Evolutionary conservation across 768 basidiomycete genomes (phyloP), one percentile per base, ranked within the genome.

Genomic region (Leccinellum rugosiceps): DNA sequence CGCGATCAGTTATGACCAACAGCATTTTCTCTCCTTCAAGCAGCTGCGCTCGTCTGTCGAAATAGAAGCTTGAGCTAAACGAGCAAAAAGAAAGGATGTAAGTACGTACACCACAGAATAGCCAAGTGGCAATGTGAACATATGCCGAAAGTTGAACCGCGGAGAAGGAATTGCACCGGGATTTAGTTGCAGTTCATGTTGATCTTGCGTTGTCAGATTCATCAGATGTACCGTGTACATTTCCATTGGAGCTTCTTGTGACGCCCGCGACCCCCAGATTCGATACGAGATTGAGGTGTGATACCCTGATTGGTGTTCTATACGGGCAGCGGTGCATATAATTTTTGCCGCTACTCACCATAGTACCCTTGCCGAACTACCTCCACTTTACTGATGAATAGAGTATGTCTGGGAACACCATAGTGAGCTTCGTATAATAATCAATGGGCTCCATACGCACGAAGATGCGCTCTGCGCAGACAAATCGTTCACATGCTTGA

Each of bases 11-110:
- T 6, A 78, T 56, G 1, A 83, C 67, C 4, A 83, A 62, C 10
- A 84, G 65, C 3, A 80, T 68, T 35, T 65, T 76, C n/a, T 73
- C 72, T 17, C 70, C 66, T 15, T 72, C 70, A 19, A 83, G 71
- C 1, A 82, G 35, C 52, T 83, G 81, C 0, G 66, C 63, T n/a
- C 72, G 68, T 35, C 77, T 78, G 26, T 2, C 47, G 3, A n/a
- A 50, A 10, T 1, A 17, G 38, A 7, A 8, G 25, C 7, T 45
- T 15, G 5, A n/a, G 6, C 5, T 32, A 32, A 21, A 35, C 17
- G 3, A 17, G 15, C 9, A 0, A 14, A 32, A 13, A 0, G 7
- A 47, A 17, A 43, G 5, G 10, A 25, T 26, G 2, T 1, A n/a
- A 9, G 17, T 3, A 55, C 65, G 28, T 6, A 68, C 67, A 63